Conservation (phyloP, 768 basidiomycete species). For the Inosperma sp. region DNA sequence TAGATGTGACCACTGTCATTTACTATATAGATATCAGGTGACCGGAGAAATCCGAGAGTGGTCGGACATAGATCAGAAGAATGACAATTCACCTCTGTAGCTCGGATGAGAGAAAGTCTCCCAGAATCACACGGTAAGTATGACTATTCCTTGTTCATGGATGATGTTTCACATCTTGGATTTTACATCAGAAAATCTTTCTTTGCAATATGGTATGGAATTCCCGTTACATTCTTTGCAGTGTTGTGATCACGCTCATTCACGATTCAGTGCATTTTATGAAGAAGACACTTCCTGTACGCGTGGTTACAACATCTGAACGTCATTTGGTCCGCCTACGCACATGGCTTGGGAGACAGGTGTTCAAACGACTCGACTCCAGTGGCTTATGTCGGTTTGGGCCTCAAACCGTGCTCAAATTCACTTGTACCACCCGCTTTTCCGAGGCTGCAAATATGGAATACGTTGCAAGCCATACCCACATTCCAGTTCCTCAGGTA, state of each 20-base stretch:
- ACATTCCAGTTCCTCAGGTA: constrained; percentile 15
- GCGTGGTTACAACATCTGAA: background rate
- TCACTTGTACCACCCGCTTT: background rate
- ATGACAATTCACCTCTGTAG: background rate
- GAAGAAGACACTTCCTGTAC: background rate
- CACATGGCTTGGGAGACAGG: background rate
- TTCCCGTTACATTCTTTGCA: background rate
- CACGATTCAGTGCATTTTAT: background rate
- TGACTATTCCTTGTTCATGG: background rate
- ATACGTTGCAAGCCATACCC: constrained; percentile 12
- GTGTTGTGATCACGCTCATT: background rate
- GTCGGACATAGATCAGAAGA: too few relatives aligned
- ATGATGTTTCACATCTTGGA: background rate
- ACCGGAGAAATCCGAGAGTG: too few relatives aligned
- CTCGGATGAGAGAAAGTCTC: background rate
- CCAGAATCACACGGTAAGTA: constrained; percentile 1
- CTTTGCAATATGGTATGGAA: background rate
- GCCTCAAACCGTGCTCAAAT: background rate
- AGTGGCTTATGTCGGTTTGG: background rate
- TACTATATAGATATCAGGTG: too few relatives aligned
- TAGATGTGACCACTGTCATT: too few relatives aligned
- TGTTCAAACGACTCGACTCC: background rate
- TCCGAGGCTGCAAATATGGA: constrained; percentile 14
- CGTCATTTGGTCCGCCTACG: background rate
- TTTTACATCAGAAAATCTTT: background rate